phyloP scores from a whole-genome alignment of 257 asterid species.

The Ballota nigra region DNA sequence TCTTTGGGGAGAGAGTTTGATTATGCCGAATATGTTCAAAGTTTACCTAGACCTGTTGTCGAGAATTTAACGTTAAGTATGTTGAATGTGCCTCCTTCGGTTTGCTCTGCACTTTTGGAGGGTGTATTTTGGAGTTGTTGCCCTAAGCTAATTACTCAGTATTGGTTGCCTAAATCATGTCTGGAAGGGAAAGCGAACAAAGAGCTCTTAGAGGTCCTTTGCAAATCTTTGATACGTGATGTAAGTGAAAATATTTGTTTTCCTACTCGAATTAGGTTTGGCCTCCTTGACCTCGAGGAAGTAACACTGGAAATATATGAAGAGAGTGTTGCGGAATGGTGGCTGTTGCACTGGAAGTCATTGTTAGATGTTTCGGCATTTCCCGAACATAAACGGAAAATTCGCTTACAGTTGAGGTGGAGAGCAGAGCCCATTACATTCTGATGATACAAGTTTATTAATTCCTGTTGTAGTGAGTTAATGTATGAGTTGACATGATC shows the following conservation, averaged over 20 bases:
- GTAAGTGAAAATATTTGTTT: too few relatives aligned
- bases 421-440: background rate
- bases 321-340: background rate
- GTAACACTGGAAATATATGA: background rate
- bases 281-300: background rate
- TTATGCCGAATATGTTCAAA: background rate
- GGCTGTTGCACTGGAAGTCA: background rate
- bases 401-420: slow-evolving; percentile 1
- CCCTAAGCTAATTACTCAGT: too few relatives aligned
- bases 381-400: background rate
- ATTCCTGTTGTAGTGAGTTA: too few relatives aligned
- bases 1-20: background rate
- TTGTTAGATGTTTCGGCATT: background rate
- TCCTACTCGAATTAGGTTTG: background rate
- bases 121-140: too few relatives aligned
- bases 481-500: background rate
- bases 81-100: too few relatives aligned
- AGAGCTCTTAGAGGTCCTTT: background rate
- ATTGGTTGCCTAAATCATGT: too few relatives aligned
- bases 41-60: too few relatives aligned
- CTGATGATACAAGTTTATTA: background rate
- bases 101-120: too few relatives aligned
- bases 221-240: background rate
- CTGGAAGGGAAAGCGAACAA: background rate
- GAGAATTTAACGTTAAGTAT: too few relatives aligned